These are phyloP conservation scores for Recurvomyces mirabilis DNA, from an alignment of 495 filamentous ascomycete species.

Conservation along the genomic window DNA sequence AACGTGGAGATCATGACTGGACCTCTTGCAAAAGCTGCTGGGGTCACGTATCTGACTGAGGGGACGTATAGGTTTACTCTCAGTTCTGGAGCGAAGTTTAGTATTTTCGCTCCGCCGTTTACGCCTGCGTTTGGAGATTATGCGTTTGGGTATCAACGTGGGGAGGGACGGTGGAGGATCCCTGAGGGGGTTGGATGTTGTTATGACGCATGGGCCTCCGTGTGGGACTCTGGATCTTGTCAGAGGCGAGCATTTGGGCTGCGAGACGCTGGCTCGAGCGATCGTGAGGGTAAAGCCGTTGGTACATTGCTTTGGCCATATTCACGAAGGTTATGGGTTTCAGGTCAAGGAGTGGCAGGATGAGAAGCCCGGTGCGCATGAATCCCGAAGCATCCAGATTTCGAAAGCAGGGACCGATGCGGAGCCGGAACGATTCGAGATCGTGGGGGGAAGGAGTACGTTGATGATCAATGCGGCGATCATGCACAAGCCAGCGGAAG, in stretches of 20 bases:
- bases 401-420: too few relatives aligned
- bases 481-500: neutral
- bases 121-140: neutral
- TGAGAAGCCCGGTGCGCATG: neutral
- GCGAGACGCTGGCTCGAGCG: constrained; percentile 30
- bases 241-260: neutral
- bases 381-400: too few relatives aligned
- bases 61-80: constrained; percentile 4
- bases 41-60: neutral
- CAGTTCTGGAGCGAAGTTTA: neutral
- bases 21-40: constrained; percentile 2
- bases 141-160: neutral
- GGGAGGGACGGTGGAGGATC: neutral
- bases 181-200: neutral
- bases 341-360: neutral
- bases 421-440: neutral
- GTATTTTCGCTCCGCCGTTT: neutral
- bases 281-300: constrained; percentile 36
- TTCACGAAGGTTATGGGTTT: constrained; percentile 37
- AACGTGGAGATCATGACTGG: constrained; percentile 2
- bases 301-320: constrained; percentile 51
- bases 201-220: neutral
- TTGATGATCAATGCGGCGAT: neutral
- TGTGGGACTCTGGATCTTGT: neutral
- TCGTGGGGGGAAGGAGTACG: neutral